A percentile compares a stretch with the other conserved stretches of the same genome.
Conservation (phyloP, 768 basidiomycete genomes). For the Termitomyces sp. region DNA sequence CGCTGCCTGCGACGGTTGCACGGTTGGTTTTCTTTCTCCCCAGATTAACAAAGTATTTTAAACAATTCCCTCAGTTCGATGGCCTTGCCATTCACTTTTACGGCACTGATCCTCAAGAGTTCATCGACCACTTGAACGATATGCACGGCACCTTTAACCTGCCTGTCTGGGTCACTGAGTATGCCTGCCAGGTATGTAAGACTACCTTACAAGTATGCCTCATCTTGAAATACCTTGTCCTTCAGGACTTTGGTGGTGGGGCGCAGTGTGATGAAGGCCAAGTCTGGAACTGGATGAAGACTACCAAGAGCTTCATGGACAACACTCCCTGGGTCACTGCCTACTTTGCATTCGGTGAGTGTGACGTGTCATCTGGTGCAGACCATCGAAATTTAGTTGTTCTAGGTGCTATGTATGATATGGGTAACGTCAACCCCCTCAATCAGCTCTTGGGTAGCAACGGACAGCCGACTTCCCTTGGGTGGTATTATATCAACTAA, state of each 20-base stretch:
- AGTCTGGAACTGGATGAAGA: conserved; percentile 43
- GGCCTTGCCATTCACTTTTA: conserved; percentile 67
- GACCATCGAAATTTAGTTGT: neutral
- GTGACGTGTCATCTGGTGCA: neutral
- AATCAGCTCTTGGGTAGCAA: conserved; percentile 46
- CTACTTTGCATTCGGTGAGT: conserved; percentile 60
- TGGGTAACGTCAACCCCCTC: conserved; percentile 48
- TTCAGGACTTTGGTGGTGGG: conserved; percentile 50
- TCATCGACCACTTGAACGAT: conserved; percentile 45
- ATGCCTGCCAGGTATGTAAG: conserved; percentile 52
- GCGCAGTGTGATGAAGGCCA: conserved; percentile 33
- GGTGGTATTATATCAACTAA: conserved; percentile 38
- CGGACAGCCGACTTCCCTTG: conserved; percentile 49
- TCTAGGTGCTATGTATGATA: conserved; percentile 48
- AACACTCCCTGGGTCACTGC: conserved; percentile 30
- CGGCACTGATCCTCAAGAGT: conserved; percentile 36
- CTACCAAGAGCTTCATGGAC: conserved; percentile 41
- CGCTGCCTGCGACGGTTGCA: conserved; percentile 42
- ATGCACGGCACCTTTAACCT: conserved; percentile 38
- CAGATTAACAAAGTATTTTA: neutral
- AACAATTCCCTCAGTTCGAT: conserved; percentile 38
- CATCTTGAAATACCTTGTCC: neutral
- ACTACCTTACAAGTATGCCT: neutral
- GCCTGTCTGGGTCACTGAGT: conserved; percentile 63
- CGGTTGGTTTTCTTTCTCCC: conserved; percentile 32